Conservation (phyloP, 257 asterid species). For the Solanum neorickii region DNA sequence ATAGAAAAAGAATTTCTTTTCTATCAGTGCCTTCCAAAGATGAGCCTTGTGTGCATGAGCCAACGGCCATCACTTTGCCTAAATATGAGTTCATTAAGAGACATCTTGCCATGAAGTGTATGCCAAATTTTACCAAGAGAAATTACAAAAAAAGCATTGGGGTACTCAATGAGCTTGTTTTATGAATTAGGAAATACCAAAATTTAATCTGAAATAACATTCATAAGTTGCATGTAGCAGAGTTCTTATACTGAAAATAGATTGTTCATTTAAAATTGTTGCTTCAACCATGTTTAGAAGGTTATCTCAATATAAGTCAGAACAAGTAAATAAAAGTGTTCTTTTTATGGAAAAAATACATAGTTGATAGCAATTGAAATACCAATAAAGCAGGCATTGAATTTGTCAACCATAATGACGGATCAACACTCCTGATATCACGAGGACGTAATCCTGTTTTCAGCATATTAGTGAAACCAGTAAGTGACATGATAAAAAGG, state of each 20-base stretch:
- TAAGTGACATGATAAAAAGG: background rate
- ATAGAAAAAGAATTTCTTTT: background rate
- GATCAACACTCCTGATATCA: slow-evolving; percentile 95
- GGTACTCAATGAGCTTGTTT: background rate
- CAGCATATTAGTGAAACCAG: background rate
- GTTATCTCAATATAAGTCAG: background rate
- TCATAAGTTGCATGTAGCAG: background rate
- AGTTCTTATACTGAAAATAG: background rate
- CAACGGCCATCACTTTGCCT: background rate
- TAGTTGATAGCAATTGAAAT: background rate
- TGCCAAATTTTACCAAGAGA: background rate
- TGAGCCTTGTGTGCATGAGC: background rate
- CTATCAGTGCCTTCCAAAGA: background rate
- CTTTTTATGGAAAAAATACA: background rate
- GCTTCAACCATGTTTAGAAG: background rate
- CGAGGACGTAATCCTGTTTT: slow-evolving; percentile 87
- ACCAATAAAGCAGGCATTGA: slow-evolving; percentile 96
- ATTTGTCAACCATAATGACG: slow-evolving; percentile 94
- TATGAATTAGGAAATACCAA: background rate
- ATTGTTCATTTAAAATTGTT: background rate
- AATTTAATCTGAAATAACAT: background rate
- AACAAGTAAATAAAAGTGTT: background rate
- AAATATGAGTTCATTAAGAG: background rate
- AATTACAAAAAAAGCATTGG: background rate
- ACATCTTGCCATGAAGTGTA: background rate